Evolutionary conservation across 495 filamentous ascomycete species (phyloP).

Genomic region (Penicillium steckii): DNA sequence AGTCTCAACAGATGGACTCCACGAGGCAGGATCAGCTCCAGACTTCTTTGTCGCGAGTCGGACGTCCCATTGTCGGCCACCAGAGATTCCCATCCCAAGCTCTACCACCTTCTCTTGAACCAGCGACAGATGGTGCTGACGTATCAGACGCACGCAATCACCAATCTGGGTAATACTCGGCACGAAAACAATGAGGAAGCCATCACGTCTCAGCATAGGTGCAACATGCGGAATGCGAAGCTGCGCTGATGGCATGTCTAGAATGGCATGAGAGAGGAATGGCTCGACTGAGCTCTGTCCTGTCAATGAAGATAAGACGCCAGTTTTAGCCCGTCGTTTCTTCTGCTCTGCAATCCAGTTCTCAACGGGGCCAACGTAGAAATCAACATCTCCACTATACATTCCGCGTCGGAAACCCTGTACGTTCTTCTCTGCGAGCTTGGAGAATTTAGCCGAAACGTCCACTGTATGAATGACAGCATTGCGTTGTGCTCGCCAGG

Average conservation of each 20-base stretch:
- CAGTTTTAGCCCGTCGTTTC: conserved; percentile 24
- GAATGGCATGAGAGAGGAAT: conserved; percentile 65
- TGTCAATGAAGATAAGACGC: conserved; percentile 16
- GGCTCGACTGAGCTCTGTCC: conserved; percentile 31
- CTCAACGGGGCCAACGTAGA: conserved; percentile 64
- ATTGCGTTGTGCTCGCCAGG: conserved; percentile 51
- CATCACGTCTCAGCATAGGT: conserved; percentile 57
- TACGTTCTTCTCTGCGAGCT: conserved; percentile 59
- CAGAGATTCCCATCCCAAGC: conserved; percentile 55
- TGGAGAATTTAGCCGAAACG: conserved; percentile 53
- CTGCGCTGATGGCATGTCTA: conserved; percentile 67
- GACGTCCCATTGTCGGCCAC: conserved; percentile 66
- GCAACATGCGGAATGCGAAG: conserved; percentile 56
- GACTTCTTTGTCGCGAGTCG: conserved; percentile 49
- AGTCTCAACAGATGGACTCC: conserved; percentile 20
- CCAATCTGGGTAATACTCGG: conserved; percentile 77
- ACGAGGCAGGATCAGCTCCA: conserved; percentile 40
- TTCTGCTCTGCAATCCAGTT: conserved; percentile 59
- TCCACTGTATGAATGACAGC: conserved; percentile 75
- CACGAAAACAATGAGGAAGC: conserved; percentile 64
- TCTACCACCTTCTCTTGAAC: conserved; percentile 64
- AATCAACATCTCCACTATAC: conserved; percentile 65
- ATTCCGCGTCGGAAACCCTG: conserved; percentile 65
- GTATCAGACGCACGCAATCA: conserved; percentile 54
- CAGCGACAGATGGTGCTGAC: conserved; percentile 50